Percentiles rank a stretch among this genome's conserved stretches.
Conservation (phyloP, 495 filamentous ascomycete species). For the Entonaema liquescens region DNA sequence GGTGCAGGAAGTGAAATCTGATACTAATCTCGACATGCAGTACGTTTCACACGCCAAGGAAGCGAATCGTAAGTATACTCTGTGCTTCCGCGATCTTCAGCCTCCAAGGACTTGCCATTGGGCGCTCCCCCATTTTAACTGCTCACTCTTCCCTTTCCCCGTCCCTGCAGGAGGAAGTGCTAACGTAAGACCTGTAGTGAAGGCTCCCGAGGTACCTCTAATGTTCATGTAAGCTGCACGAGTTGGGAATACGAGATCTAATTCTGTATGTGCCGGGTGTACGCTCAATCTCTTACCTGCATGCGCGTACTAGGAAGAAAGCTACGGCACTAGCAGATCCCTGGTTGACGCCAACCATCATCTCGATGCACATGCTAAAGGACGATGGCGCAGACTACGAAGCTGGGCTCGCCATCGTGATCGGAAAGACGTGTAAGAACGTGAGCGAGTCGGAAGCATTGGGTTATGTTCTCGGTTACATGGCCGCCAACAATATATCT, state of each 20-base stretch:
- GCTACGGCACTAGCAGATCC: conserved; percentile 53
- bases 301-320: conserved; percentile 47
- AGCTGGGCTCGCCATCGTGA: conserved; percentile 58
- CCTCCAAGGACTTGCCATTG: not conserved
- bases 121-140: not conserved
- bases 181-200: conserved; percentile 39
- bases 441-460: conserved; percentile 56
- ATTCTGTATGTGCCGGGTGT: not conserved
- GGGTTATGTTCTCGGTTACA: conserved; percentile 58
- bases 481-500: conserved; percentile 57
- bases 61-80: conserved; percentile 42
- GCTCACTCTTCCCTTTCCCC: not conserved
- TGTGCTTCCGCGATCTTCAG: not conserved
- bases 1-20: conserved; percentile 4
- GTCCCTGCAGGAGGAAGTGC: conserved; percentile 4
- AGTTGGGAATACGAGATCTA: not conserved
- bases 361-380: conserved; percentile 54
- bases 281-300: conserved; percentile 26
- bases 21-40: conserved; percentile 42
- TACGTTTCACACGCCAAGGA: conserved; percentile 57
- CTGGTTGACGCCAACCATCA: conserved; percentile 56
- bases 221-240: conserved; percentile 51
- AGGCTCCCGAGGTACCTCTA: conserved; percentile 54
- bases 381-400: conserved; percentile 56
- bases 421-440: conserved; percentile 57